Evolutionary conservation across 1,284 basidiomycete species (phyloP), one percentile per base, ranked within the genome.

Genomic region (Phellinidium pouzarii): DNA sequence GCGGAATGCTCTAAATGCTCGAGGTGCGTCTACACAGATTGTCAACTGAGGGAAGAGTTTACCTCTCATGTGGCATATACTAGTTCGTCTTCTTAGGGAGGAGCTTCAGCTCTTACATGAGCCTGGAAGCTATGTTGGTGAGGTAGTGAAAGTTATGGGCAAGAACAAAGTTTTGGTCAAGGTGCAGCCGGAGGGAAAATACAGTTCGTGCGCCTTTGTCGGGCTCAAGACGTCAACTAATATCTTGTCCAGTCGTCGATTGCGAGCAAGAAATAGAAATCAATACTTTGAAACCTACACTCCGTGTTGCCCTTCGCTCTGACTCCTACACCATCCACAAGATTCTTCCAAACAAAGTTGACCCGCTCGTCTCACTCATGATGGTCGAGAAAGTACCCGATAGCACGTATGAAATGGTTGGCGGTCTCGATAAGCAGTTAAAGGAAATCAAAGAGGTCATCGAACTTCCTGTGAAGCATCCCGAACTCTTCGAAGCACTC

Each of bases 351-450:
- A 95, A 94, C 76, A 95, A 97, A 73, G 87, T 95, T 60, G 94
- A 95, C 68, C 92, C 93, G 3, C 82, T 95, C 29, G 93, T 96
- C 20, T 94, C 91, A 22, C 81, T 96, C 58, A 96, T 99, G 96
- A 97, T 98, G 95, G 95, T 98, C n/a, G 95, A 99, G 74, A 99
- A 99, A 70, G 95, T 98, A 0, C 95, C 95, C 0, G 95, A 99
- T 69, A 93, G 89, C 68, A 99, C 95, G 34, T 99, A 99, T 71
- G 95, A 99, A 71, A 97, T 98, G 94, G 95, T 99, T 60, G 95
- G 95, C 47, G 95, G 95, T 65, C 80, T 99, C 57, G 95, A 99
- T 76, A 92, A 89, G 68, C 95, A 98, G 67, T 99, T 99, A 69
- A 97, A 98, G 69, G 95, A 98, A 71, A 97, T 99, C 68, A 98